Percentiles rank a stretch among this genome's conserved stretches.
Evolutionary conservation across 768 basidiomycete species (phyloP).

Genomic region (Tulasnella sp.): DNA sequence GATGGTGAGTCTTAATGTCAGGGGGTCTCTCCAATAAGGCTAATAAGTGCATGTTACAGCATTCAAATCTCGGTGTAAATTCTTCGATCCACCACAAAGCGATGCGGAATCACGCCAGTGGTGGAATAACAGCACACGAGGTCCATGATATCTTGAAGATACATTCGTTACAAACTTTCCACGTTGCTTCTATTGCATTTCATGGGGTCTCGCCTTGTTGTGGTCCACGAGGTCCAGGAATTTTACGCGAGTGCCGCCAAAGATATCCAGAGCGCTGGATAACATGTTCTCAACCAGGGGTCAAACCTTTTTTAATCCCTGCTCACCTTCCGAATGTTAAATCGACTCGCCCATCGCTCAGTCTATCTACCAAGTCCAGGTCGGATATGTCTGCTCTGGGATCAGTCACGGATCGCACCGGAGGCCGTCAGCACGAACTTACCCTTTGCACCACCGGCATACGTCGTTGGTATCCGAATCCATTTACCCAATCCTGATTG

Average conservation of each 20-base stretch:
- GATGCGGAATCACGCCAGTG: conserved; percentile 22
- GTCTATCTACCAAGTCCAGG: conserved; percentile 60
- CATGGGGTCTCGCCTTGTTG: neutral
- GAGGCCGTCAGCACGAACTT: conserved; percentile 13
- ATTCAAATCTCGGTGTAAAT: conserved; percentile 66
- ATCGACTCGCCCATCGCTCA: conserved; percentile 77
- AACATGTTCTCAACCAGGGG: neutral
- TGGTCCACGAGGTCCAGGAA: conserved; percentile 31
- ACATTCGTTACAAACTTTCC: neutral
- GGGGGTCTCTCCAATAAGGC: conserved; percentile 7
- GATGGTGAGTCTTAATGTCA: conserved; percentile 42
- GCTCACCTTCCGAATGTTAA: conserved; percentile 71
- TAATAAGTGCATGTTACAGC: conserved; percentile 33
- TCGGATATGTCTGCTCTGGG: conserved; percentile 62
- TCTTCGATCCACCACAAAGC: conserved; percentile 49
- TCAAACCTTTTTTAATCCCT: neutral
- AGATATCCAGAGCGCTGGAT: conserved; percentile 34
- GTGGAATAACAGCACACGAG: conserved; percentile 19
- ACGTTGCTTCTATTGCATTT: neutral
- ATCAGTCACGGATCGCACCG: neutral
- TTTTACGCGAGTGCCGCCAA: conserved; percentile 32
- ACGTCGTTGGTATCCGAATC: conserved; percentile 85
- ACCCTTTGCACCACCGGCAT: conserved; percentile 95
- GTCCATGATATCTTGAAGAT: neutral
- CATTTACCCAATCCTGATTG: conserved; percentile 76